A percentile compares a stretch with the other conserved stretches of the same genome.
phyloP scores from a whole-genome alignment of 2,329 filamentous ascomycete species.

The Ambrosiella xylebori region DNA sequence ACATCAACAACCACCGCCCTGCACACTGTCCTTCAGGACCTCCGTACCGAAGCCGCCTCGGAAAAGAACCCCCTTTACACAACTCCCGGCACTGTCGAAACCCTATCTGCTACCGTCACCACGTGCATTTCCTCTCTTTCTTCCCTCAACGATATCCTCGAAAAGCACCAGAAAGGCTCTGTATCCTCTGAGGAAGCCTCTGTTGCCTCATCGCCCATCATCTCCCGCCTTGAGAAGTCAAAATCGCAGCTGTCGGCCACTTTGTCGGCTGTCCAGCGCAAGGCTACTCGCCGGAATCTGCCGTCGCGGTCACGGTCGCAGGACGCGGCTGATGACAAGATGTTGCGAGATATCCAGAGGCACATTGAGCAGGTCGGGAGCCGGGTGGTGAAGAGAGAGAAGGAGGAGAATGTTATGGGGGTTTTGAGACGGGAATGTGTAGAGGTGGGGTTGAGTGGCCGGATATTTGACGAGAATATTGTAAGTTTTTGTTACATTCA shows the following conservation, averaged over 20 bases:
- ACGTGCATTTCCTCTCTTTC: conserved; percentile 35
- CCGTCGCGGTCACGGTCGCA: conserved; percentile 30
- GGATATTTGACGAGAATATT: conserved; percentile 32
- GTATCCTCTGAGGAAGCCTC: conserved; percentile 14
- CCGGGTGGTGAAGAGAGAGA: conserved; percentile 30
- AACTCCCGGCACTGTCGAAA: conserved; percentile 22
- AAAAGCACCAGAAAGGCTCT: conserved; percentile 16
- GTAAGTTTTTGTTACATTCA: conserved; percentile 22
- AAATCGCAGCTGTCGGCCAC: conserved; percentile 37
- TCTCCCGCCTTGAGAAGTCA: conserved; percentile 32
- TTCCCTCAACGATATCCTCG: conserved; percentile 36
- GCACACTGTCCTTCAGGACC: conserved; percentile 37
- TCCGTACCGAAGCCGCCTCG: conserved; percentile 37
- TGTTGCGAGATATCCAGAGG: conserved; percentile 5
- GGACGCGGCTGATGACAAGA: neutral
- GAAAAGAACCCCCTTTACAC: conserved; percentile 35
- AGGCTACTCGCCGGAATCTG: conserved; percentile 22
- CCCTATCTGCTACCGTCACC: conserved; percentile 26
- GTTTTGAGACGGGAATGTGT: conserved; percentile 41
- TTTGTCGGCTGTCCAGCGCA: conserved; percentile 38
- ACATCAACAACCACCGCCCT: conserved; percentile 34
- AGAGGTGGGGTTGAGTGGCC: conserved; percentile 38
- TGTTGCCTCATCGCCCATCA: conserved; percentile 19
- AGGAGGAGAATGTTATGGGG: conserved; percentile 38
- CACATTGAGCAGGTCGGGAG: conserved; percentile 37